phyloP scores from a whole-genome alignment of 768 basidiomycete species.

The Calocybe indica region DNA sequence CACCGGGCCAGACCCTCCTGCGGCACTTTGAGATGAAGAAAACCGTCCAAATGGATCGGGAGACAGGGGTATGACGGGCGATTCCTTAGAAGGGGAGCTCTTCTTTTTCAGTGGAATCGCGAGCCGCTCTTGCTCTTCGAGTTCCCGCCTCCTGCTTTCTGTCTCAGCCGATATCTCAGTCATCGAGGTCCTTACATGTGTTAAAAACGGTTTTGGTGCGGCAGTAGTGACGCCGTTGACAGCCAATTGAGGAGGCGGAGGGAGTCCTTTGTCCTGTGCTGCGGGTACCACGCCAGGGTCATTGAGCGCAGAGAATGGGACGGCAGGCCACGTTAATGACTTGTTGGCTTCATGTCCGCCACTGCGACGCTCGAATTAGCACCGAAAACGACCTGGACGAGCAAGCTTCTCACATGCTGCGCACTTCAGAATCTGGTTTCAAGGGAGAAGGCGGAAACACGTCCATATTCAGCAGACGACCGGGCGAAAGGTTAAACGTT shows the following conservation, averaged over 20 bases:
- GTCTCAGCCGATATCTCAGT: conserved; percentile 35
- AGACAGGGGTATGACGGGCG: conserved; percentile 75
- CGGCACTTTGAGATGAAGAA: conserved; percentile 39
- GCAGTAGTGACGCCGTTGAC: conserved; percentile 65
- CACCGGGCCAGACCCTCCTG: conserved; percentile 17
- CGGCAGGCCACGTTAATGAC: conserved; percentile 32
- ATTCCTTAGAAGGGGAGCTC: conserved; percentile 21
- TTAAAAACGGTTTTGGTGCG: conserved; percentile 43
- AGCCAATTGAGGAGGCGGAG: conserved; percentile 57
- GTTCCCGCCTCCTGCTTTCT: conserved; percentile 39
- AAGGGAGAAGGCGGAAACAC: conserved; percentile 27
- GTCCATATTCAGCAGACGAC: conserved; percentile 15
- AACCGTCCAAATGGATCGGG: conserved; percentile 79
- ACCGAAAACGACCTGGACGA: background rate
- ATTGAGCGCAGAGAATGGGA: conserved; percentile 31
- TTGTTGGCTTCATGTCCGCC: conserved; percentile 10
- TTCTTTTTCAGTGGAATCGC: too few species aligned
- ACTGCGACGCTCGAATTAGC: conserved; percentile 5
- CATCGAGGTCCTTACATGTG: conserved; percentile 14
- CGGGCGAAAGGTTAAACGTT: conserved; percentile 21
- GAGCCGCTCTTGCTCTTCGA: conserved; percentile 39
- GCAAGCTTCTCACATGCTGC: too few species aligned
- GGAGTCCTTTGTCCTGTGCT: conserved; percentile 23
- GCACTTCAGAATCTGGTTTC: too few species aligned
- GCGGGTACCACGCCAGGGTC: conserved; percentile 15